A percentile compares a stretch with the other conserved stretches of the same genome.
Evolutionary conservation across 805 yeast genomes (phyloP).

Genomic region (Blastobotrys chiropterorum): DNA sequence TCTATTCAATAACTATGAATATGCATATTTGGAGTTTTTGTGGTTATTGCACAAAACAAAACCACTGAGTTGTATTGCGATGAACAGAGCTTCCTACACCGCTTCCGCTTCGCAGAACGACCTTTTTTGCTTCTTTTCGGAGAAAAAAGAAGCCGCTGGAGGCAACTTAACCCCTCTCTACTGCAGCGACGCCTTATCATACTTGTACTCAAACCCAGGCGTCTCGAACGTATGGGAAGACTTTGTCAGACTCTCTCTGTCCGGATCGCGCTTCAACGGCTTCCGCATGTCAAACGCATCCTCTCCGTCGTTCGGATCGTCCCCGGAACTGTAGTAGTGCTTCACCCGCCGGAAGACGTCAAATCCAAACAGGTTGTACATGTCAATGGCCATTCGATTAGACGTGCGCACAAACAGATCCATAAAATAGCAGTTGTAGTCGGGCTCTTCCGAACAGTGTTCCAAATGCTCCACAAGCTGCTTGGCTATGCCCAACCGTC

Average conservation of each 20-base stretch:
- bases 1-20: too few relatives aligned
- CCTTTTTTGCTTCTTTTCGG: background rate
- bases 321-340: conserved; percentile 67
- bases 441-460: conserved; percentile 66
- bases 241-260: conserved; percentile 22
- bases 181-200: conserved; percentile 9
- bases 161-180: background rate
- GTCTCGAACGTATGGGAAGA: conserved; percentile 25
- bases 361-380: conserved; percentile 85
- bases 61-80: too few relatives aligned
- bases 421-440: conserved; percentile 74
- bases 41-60: too few relatives aligned
- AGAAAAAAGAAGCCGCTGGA: background rate
- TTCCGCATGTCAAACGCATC: conserved; percentile 66
- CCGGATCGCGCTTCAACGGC: conserved; percentile 33
- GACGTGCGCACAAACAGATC: conserved; percentile 90
- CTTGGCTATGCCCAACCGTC: conserved; percentile 83
- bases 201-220: conserved; percentile 22
- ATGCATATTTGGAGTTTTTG: too few relatives aligned
- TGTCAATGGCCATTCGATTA: conserved; percentile 67
- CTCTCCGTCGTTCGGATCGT: conserved; percentile 43
- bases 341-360: conserved; percentile 79
- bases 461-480: conserved; percentile 69
- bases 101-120: background rate
- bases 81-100: too few relatives aligned